Conservation (phyloP, 2,329 filamentous ascomycete species). For the Phialophora macrospora region DNA sequence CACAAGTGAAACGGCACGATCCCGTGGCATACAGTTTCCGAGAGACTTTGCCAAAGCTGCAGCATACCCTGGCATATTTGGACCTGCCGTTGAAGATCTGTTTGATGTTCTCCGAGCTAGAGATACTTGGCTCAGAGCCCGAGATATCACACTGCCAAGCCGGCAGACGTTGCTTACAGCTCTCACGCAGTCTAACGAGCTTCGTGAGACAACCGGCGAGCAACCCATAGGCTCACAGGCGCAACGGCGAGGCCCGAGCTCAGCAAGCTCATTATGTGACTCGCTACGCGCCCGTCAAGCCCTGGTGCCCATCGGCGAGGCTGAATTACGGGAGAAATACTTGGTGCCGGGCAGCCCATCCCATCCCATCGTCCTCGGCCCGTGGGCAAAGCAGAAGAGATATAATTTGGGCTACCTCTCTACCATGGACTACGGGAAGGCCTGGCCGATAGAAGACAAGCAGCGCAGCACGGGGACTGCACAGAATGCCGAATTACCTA, state of each 20-base stretch:
- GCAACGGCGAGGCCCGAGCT: not conserved
- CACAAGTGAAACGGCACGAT: slow-evolving; percentile 42
- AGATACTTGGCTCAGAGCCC: slow-evolving; percentile 54
- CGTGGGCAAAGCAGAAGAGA: slow-evolving; percentile 50
- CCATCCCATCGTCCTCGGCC: slow-evolving; percentile 58
- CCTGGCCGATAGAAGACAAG: slow-evolving; percentile 45
- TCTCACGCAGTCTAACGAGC: not conserved
- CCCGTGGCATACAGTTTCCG: slow-evolving; percentile 46
- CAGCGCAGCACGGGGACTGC: not conserved
- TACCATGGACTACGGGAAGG: slow-evolving; percentile 53
- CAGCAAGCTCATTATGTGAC: not conserved
- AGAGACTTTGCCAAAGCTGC: slow-evolving; percentile 50
- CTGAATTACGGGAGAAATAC: slow-evolving; percentile 23
- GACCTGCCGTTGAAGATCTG: slow-evolving; percentile 57
- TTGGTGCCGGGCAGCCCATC: slow-evolving; percentile 39
- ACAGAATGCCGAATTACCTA: not conserved
- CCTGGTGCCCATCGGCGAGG: slow-evolving; percentile 2
- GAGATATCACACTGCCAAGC: slow-evolving; percentile 58
- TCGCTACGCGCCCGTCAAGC: slow-evolving; percentile 14
- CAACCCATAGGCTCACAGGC: not conserved
- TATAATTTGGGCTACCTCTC: slow-evolving; percentile 51
- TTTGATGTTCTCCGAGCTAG: slow-evolving; percentile 54
- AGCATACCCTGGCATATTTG: slow-evolving; percentile 58
- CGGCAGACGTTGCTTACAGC: slow-evolving; percentile 43
- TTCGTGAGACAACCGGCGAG: not conserved